Evolutionary conservation across 768 basidiomycete species (phyloP).

Genomic region (Amanita rubescens): DNA sequence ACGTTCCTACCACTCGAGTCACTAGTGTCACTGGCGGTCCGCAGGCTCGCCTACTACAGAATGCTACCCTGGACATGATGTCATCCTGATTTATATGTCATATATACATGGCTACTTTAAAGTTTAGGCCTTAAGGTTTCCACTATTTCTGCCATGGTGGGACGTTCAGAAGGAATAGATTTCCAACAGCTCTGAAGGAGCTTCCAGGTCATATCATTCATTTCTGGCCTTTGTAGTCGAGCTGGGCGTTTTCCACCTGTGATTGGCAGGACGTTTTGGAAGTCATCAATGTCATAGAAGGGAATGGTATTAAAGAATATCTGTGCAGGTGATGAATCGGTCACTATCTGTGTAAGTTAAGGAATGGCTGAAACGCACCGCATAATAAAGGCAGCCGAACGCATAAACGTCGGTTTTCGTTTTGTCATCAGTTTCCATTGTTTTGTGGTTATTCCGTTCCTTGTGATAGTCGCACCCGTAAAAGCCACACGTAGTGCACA

Average conservation of each 20-base stretch:
- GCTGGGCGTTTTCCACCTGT: background rate
- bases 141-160: background rate
- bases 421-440: background rate
- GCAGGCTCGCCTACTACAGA: too few species aligned
- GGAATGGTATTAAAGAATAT: background rate
- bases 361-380: background rate
- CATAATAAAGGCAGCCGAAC: constrained; percentile 2
- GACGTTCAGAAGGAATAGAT: background rate
- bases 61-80: too few species aligned
- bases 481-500: background rate
- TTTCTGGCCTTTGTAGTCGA: background rate
- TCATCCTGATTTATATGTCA: too few species aligned
- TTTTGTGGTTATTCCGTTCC: background rate
- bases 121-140: too few species aligned
- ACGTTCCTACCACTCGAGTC: too few species aligned
- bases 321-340: background rate
- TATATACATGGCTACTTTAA: too few species aligned
- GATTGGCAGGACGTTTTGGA: background rate
- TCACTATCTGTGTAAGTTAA: background rate
- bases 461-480: background rate
- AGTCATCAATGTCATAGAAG: background rate
- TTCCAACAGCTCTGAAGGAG: background rate
- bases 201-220: background rate
- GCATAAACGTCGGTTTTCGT: constrained; percentile 1
- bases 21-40: too few species aligned